phyloP scores from a whole-genome alignment of 140 eudicot species.

The Anethum foeniculum region DNA sequence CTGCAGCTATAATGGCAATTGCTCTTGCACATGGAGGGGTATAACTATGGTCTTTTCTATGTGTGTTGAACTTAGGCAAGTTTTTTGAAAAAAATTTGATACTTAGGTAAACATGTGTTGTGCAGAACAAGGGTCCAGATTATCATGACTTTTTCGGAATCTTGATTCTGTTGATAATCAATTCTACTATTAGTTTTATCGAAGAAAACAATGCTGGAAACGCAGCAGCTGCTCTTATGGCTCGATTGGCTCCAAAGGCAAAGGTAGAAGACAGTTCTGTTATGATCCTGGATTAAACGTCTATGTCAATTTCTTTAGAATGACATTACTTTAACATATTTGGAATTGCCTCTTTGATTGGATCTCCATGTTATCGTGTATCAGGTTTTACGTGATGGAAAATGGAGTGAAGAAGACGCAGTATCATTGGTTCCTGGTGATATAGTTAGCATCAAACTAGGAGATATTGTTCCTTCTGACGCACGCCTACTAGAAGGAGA shows the following conservation, averaged over 20 bases:
- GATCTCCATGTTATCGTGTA: neutral
- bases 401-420: slow-evolving; percentile 89
- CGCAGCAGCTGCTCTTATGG: slow-evolving; percentile 98
- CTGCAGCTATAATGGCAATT: slow-evolving; percentile 90
- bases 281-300: neutral
- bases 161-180: slow-evolving; percentile 55
- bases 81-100: no score
- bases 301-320: neutral
- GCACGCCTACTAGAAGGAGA: slow-evolving; percentile 92
- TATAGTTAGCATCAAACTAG: slow-evolving; percentile 77
- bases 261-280: slow-evolving; percentile 33
- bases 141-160: slow-evolving; percentile 76
- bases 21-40: slow-evolving; percentile 97
- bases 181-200: slow-evolving; percentile 83
- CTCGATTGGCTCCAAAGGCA: slow-evolving; percentile 92
- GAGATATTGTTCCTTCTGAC: slow-evolving; percentile 91
- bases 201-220: slow-evolving; percentile 96
- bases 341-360: neutral
- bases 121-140: slow-evolving; percentile 65
- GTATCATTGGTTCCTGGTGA: slow-evolving; percentile 82
- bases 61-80: neutral
- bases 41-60: neutral
- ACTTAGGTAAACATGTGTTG: neutral
- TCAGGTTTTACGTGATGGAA: slow-evolving; percentile 74
- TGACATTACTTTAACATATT: neutral